Evolutionary conservation across 2,329 filamentous ascomycete genomes (phyloP).

Genomic region (Ascosphaera acerosa): DNA sequence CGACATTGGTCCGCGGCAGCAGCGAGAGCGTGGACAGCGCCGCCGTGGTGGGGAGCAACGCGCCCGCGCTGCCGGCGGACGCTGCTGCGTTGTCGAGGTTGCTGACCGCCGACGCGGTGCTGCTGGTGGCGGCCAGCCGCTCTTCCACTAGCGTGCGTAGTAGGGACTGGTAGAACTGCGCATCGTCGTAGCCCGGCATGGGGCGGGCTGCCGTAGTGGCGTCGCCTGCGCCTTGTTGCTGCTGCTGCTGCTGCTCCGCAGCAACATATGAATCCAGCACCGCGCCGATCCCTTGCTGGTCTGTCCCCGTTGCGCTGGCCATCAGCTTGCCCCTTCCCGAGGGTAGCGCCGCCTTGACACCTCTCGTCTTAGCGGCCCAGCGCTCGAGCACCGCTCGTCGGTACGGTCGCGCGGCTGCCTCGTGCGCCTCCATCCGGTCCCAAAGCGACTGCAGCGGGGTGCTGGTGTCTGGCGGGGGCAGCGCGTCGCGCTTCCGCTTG

Average conservation of each 20-base stretch:
- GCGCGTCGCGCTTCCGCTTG: constrained; percentile 24
- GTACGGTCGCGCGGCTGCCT: constrained; percentile 31
- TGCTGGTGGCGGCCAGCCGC: constrained; percentile 33
- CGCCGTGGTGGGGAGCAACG: constrained; percentile 13
- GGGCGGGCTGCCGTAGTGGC: constrained; percentile 16
- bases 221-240: constrained; percentile 7
- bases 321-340: constrained; percentile 32
- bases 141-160: constrained; percentile 86
- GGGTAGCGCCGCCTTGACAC: constrained; percentile 23
- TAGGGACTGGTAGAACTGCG: constrained; percentile 78
- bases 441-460: constrained; percentile 43
- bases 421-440: constrained; percentile 41
- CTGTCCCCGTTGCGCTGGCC: constrained; percentile 23
- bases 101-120: no score
- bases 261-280: constrained; percentile 21
- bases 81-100: no score
- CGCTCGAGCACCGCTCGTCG: constrained; percentile 58
- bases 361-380: constrained; percentile 63
- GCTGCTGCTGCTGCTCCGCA: constrained; percentile 9
- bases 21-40: no score
- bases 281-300: constrained; percentile 25
- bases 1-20: constrained; percentile 16
- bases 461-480: constrained; percentile 21
- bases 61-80: no score
- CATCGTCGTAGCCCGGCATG: constrained; percentile 71